These are phyloP conservation scores for Solanum acaule DNA, from an alignment of 257 asterid genomes.

Conservation along the genomic window DNA sequence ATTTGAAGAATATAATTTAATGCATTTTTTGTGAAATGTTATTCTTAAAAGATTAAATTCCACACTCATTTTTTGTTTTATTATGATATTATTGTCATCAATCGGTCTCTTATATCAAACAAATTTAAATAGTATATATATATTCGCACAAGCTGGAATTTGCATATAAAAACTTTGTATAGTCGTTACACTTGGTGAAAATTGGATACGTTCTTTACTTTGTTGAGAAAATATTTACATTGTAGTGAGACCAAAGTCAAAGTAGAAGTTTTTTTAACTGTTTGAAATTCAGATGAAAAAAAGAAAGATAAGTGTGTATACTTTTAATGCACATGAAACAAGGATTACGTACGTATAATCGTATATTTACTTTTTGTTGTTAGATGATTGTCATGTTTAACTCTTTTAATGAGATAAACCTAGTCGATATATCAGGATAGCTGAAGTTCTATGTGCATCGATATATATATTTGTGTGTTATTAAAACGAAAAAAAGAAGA, in stretches of 20 bases:
- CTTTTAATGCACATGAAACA: neutral
- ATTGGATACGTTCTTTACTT: neutral
- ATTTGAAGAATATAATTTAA: neutral
- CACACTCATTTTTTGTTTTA: neutral
- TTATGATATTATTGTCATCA: neutral
- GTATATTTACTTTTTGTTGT: neutral
- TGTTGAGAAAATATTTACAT: neutral
- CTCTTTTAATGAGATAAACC: neutral
- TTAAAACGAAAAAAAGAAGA: neutral
- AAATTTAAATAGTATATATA: neutral
- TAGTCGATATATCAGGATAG: neutral
- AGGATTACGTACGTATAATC: neutral
- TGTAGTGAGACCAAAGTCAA: neutral
- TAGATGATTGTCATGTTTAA: neutral
- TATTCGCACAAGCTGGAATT: neutral
- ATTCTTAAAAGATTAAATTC: neutral
- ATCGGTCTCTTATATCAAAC: neutral
- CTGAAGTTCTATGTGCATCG: neutral
- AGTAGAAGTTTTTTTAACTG: neutral
- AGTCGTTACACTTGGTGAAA: neutral
- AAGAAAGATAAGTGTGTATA: neutral
- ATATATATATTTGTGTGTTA: neutral
- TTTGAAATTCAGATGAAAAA: neutral
- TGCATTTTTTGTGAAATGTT: neutral
- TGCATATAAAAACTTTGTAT: neutral